phyloP scores from a whole-genome alignment of 1,284 basidiomycete species.

The Volvariella surrecta region DNA sequence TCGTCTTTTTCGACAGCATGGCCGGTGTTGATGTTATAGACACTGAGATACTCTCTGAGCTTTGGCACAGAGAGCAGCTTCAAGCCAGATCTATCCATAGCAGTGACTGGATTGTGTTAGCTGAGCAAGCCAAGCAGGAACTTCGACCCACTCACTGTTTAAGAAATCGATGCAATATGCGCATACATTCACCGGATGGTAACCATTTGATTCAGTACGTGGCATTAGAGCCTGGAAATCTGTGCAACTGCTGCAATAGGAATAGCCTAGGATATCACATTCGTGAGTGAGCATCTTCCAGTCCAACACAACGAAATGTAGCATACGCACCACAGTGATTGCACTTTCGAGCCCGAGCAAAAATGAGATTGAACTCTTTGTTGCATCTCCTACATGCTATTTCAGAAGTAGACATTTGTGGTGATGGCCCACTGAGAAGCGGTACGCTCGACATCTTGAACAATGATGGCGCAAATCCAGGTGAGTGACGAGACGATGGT shows the following conservation, averaged over 20 bases:
- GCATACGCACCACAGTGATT: slow-evolving; percentile 62
- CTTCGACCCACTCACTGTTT: slow-evolving; percentile 41
- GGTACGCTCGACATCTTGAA: slow-evolving; percentile 45
- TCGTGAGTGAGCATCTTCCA: slow-evolving; percentile 6
- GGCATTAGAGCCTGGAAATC: slow-evolving; percentile 73
- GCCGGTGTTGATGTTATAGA: slow-evolving; percentile 57
- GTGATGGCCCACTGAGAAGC: slow-evolving; percentile 59
- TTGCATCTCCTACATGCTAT: slow-evolving; percentile 61
- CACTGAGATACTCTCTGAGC: slow-evolving; percentile 58
- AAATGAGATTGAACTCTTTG: slow-evolving; percentile 65
- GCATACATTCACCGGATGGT: slow-evolving; percentile 58
- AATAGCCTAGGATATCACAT: slow-evolving; percentile 39
- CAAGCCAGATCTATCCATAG: slow-evolving; percentile 47
- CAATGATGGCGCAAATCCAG: slow-evolving; percentile 11
- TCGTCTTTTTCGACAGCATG: slow-evolving; percentile 70
- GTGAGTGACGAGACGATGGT: neutral
- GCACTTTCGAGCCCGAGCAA: slow-evolving; percentile 55
- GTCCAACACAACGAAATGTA: slow-evolving; percentile 5
- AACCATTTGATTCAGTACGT: slow-evolving; percentile 41
- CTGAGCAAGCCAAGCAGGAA: slow-evolving; percentile 1
- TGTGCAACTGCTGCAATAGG: slow-evolving; percentile 62
- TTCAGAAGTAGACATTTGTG: slow-evolving; percentile 26
- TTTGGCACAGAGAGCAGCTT: slow-evolving; percentile 46
- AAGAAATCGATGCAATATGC: slow-evolving; percentile 65
- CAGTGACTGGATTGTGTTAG: slow-evolving; percentile 44